Conservation (phyloP, 805 yeast genomes). For the Hanseniaspora valbyensis region DNA sequence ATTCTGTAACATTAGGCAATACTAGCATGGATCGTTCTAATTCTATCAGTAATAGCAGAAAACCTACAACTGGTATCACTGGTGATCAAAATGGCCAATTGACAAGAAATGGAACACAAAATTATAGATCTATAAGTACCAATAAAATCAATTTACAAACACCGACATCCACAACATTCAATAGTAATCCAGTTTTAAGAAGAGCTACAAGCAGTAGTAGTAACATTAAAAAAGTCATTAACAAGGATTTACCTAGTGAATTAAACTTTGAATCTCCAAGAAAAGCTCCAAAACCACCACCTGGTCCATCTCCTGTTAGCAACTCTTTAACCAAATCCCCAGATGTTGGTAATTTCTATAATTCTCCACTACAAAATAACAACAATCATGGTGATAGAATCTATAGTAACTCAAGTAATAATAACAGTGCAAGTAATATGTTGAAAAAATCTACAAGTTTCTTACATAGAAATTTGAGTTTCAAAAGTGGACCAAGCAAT, state of each 20-base stretch:
- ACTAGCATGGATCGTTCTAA: neutral
- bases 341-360: neutral
- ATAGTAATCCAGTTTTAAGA: neutral
- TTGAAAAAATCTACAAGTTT: slow-evolving; percentile 13
- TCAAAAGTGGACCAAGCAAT: slow-evolving; percentile 1
- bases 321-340: slow-evolving; percentile 29
- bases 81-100: neutral
- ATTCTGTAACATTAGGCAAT: slow-evolving; percentile 14
- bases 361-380: neutral
- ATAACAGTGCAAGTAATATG: slow-evolving; percentile 10
- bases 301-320: slow-evolving; percentile 33
- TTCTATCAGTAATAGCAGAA: neutral
- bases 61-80: neutral
- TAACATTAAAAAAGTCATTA: neutral
- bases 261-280: slow-evolving; percentile 49
- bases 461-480: slow-evolving; percentile 12
- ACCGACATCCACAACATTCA: neutral
- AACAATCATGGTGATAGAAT: slow-evolving; percentile 1
- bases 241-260: neutral
- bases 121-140: neutral
- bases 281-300: slow-evolving; percentile 62
- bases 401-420: slow-evolving; percentile 1
- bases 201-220: neutral
- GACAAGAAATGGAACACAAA: slow-evolving; percentile 11
- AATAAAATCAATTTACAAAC: neutral